Evolutionary conservation across 768 basidiomycete species (phyloP).

Genomic region (Royoungia palumana): DNA sequence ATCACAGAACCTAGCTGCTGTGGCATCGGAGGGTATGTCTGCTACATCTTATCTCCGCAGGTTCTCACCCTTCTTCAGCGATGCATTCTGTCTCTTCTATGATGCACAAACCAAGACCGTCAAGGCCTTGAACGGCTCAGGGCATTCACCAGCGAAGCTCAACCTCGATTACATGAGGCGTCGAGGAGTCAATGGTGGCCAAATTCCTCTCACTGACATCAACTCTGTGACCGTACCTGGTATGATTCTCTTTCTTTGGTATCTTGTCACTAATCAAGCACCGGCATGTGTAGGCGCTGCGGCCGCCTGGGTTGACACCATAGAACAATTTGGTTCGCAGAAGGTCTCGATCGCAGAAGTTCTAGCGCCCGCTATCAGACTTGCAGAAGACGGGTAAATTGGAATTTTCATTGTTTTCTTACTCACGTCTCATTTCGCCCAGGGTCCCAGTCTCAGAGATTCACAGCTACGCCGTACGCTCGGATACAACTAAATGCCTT

Average conservation of each 20-base stretch:
- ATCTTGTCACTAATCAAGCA: constrained; percentile 1
- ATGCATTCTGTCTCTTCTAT: constrained; percentile 92
- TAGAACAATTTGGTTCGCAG: constrained; percentile 79
- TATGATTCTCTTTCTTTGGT: constrained; percentile 12
- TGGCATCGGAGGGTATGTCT: constrained; percentile 83
- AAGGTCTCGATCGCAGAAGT: constrained; percentile 60
- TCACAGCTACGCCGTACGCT: constrained; percentile 53
- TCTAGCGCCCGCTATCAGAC: constrained; percentile 81
- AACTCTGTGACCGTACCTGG: constrained; percentile 93
- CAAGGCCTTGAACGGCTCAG: constrained; percentile 90
- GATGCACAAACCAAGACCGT: constrained; percentile 79
- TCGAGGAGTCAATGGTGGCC: constrained; percentile 61
- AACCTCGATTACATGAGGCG: constrained; percentile 67
- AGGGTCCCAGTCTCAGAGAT: constrained; percentile 90
- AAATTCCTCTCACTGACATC: constrained; percentile 76
- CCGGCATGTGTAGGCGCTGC: constrained; percentile 66
- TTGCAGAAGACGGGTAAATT: constrained; percentile 86
- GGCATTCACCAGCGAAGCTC: constrained; percentile 77
- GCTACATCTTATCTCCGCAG: neutral
- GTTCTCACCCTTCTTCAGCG: constrained; percentile 41
- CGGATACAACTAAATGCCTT: neutral
- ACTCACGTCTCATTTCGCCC: neutral
- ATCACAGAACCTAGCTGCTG: constrained; percentile 85
- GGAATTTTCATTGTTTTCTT: neutral
- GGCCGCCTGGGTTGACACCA: constrained; percentile 91